Evolutionary conservation across 2,329 filamentous ascomycete genomes (phyloP), one percentile per base, ranked within the genome.

Genomic region (Verticillium klebahnii): DNA sequence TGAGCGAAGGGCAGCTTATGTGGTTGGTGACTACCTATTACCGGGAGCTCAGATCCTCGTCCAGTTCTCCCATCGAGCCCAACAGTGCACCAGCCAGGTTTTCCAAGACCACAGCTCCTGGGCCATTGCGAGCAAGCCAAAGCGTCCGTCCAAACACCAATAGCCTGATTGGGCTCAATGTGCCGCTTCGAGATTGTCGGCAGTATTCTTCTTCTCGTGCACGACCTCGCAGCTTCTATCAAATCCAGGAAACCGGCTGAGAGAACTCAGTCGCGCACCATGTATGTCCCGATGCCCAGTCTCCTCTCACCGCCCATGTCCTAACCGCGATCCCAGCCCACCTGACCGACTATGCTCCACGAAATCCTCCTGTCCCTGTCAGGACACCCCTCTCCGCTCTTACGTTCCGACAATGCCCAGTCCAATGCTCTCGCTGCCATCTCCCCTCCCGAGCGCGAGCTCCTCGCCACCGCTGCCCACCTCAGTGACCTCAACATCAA

Each of bases 301-400:
- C 31, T 56, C 2, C 58, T 32, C 34, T 60, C 45, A 34, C 55
- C 55, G 3, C 55, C 45, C 14, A 12, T 23, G 9, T 19, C 39
- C 64, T 65, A 60, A 64, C 55, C 36, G 23, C 29, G 32, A 31
- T 17, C 29, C 15, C 32, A 58, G 32, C 29, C 45, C 36, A 12
- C 8, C 5, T 56, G 59, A 58, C 57, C 62, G 32, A 64, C 64
- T 68, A 99, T 99, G 95, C 91, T 99, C 75, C 95, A 98, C 85
- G 95, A 99, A 83, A 92, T 99, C 80, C 88, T 98, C 77, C 89
- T 99, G 77, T 94, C 93, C 75, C 88, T 98, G 77, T 96, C 93
- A 70, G 94, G 95, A 68, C 92, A 98, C 78, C 90, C 91, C 66
- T 97, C 94, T 67, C 90, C 93, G 68, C 86, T 98, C 72, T 90